phyloP scores from a whole-genome alignment of 2,329 filamentous ascomycete species.

The Exophiala phaeomuriformis region DNA sequence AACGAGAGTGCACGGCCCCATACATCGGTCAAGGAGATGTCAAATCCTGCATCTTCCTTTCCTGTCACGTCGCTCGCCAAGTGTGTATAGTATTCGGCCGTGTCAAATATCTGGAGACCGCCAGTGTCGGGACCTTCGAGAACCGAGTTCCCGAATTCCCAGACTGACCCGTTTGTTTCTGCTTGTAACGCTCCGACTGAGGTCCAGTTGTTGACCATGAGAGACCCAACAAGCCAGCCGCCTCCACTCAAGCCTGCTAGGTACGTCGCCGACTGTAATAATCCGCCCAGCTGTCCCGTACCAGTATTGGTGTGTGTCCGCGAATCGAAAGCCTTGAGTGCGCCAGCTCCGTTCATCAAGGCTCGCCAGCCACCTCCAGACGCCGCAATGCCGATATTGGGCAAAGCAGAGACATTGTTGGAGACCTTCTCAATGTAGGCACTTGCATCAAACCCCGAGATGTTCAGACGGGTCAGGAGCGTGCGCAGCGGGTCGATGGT shows the following conservation, averaged over 20 bases:
- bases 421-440: slow-evolving; percentile 59
- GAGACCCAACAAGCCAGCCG: slow-evolving; percentile 74
- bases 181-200: slow-evolving; percentile 53
- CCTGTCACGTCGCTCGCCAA: slow-evolving; percentile 51
- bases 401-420: slow-evolving; percentile 51
- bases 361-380: slow-evolving; percentile 83
- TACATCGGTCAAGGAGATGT: slow-evolving; percentile 74
- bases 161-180: slow-evolving; percentile 44
- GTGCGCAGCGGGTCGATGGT: slow-evolving; percentile 69
- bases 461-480: slow-evolving; percentile 63
- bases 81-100: slow-evolving; percentile 56
- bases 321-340: slow-evolving; percentile 68
- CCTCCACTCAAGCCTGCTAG: slow-evolving; percentile 74
- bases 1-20: slow-evolving; percentile 83
- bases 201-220: slow-evolving; percentile 72
- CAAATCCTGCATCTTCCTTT: slow-evolving; percentile 59
- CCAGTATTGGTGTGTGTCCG: slow-evolving; percentile 57
- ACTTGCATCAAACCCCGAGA: slow-evolving; percentile 69
- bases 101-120: slow-evolving; percentile 48
- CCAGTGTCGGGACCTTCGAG: slow-evolving; percentile 50
- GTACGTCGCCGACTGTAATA: slow-evolving; percentile 76
- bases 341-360: slow-evolving; percentile 75
- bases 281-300: slow-evolving; percentile 65
- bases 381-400: slow-evolving; percentile 67
- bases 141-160: slow-evolving; percentile 58